Percentiles rank a stretch among this genome's conserved stretches.
Conservation (phyloP, 2,329 filamentous ascomycete species). For the Cladosporium sp. region DNA sequence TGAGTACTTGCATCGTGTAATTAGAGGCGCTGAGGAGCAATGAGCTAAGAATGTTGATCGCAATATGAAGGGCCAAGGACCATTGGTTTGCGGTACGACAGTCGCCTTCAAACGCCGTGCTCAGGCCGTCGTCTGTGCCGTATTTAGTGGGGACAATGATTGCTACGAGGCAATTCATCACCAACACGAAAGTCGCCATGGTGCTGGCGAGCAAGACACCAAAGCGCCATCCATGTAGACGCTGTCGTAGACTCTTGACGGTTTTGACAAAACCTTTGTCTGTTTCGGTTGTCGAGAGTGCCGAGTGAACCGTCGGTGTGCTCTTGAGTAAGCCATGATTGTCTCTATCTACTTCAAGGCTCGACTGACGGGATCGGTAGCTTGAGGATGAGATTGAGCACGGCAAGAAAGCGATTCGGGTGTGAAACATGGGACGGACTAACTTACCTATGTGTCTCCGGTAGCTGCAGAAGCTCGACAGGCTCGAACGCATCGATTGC, state of each 20-base stretch:
- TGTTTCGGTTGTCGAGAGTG: not conserved
- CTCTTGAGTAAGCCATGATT: not conserved
- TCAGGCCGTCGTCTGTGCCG: conserved; percentile 13
- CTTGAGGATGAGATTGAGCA: not conserved
- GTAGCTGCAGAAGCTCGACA: not conserved
- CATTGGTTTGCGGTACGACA: conserved; percentile 18
- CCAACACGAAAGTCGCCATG: not conserved
- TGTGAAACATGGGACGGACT: not conserved
- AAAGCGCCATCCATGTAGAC: not conserved
- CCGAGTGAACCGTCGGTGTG: not conserved
- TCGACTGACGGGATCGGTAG: not conserved
- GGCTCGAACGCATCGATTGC: not conserved
- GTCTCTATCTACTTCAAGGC: not conserved
- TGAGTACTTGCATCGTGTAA: conserved; percentile 48
- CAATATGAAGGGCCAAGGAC: conserved; percentile 32
- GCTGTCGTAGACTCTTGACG: not conserved
- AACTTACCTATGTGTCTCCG: not conserved
- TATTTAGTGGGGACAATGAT: not conserved
- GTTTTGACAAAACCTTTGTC: not conserved
- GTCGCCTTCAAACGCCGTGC: conserved; percentile 17
- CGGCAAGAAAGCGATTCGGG: not conserved
- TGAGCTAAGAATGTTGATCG: conserved; percentile 45
- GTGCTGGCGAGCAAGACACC: not conserved
- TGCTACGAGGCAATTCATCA: not conserved
- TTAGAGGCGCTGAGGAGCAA: conserved; percentile 43